Conservation (phyloP, 2,329 filamentous ascomycete genomes). For the Verticillium nonalfalfae region DNA sequence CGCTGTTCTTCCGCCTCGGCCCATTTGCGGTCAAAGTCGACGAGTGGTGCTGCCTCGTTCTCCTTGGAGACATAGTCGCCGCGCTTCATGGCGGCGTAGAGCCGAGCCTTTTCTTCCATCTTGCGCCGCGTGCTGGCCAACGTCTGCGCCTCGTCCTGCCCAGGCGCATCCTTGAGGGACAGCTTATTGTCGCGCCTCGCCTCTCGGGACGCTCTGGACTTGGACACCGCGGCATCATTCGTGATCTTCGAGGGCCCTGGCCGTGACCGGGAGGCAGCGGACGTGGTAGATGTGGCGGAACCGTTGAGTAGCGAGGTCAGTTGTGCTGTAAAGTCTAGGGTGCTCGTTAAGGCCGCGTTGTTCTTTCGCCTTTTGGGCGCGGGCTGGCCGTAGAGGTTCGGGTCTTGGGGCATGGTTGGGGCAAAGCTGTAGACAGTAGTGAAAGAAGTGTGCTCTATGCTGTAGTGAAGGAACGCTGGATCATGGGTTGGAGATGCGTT, state of each 20-base stretch:
- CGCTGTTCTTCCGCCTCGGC: slow-evolving; percentile 57
- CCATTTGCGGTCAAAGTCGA: slow-evolving; percentile 98
- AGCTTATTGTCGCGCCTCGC: slow-evolving; percentile 33
- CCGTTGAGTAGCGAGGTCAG: slow-evolving; percentile 73
- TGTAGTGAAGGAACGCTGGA: too few relatives aligned
- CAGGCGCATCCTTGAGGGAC: slow-evolving; percentile 42
- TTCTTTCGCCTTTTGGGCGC: slow-evolving; percentile 63
- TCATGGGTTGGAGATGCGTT: too few relatives aligned
- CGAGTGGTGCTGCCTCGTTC: slow-evolving; percentile 59
- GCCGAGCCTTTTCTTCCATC: slow-evolving; percentile 83
- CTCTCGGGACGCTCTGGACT: slow-evolving; percentile 34
- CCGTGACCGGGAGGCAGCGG: slow-evolving; percentile 36
- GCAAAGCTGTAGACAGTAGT: too few relatives aligned
- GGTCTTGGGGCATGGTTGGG: slow-evolving; percentile 53
- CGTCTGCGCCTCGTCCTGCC: slow-evolving; percentile 59
- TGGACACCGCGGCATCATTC: slow-evolving; percentile 45
- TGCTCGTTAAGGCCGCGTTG: slow-evolving; percentile 64
- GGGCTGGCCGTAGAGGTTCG: slow-evolving; percentile 70
- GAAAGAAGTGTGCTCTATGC: too few relatives aligned
- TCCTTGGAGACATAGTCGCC: slow-evolving; percentile 72
- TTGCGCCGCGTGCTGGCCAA: slow-evolving; percentile 67
- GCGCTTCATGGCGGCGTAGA: slow-evolving; percentile 86
- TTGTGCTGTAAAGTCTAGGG: slow-evolving; percentile 82
- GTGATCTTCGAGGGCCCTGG: slow-evolving; percentile 47
- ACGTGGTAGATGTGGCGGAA: slow-evolving; percentile 29